Conservation (phyloP, 2,329 filamentous ascomycete species). For the Fusarium falciforme region DNA sequence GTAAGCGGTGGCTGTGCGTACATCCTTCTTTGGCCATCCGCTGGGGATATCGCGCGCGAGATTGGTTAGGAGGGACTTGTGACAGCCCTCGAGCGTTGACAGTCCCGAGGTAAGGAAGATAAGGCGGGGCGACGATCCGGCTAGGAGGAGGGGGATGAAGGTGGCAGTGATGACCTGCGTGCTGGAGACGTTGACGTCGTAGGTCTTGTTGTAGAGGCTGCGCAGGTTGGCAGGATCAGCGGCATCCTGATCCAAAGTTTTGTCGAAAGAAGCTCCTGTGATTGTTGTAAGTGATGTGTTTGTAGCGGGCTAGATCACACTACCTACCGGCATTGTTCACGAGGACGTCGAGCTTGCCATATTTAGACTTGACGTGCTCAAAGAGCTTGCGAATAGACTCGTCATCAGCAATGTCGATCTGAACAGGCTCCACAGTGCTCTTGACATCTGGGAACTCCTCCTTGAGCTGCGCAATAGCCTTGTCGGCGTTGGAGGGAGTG, state of each 20-base stretch:
- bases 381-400: slow-evolving; percentile 61
- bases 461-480: slow-evolving; percentile 56
- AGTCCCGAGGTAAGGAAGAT: slow-evolving; percentile 61
- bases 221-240: slow-evolving; percentile 48
- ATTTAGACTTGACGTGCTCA: slow-evolving; percentile 53
- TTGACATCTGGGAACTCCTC: slow-evolving; percentile 53
- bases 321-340: slow-evolving; percentile 67
- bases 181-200: slow-evolving; percentile 63
- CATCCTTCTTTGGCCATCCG: slow-evolving; percentile 64
- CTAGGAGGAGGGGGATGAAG: slow-evolving; percentile 58
- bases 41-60: slow-evolving; percentile 41
- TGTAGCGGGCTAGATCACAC: accelerated
- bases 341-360: slow-evolving; percentile 62
- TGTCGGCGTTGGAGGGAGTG: slow-evolving; percentile 60
- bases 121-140: slow-evolving; percentile 55
- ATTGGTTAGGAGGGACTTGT: slow-evolving; percentile 40
- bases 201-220: slow-evolving; percentile 57
- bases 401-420: slow-evolving; percentile 66
- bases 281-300: background rate
- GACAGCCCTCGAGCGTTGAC: slow-evolving; percentile 51
- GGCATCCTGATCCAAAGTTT: slow-evolving; percentile 38
- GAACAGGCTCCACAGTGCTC: slow-evolving; percentile 58
- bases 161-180: slow-evolving; percentile 54
- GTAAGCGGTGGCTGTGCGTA: slow-evolving; percentile 48
- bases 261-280: slow-evolving; percentile 59